Evolutionary conservation across 1,284 basidiomycete species (phyloP).

Genomic region (Afroboletus lepidellus): DNA sequence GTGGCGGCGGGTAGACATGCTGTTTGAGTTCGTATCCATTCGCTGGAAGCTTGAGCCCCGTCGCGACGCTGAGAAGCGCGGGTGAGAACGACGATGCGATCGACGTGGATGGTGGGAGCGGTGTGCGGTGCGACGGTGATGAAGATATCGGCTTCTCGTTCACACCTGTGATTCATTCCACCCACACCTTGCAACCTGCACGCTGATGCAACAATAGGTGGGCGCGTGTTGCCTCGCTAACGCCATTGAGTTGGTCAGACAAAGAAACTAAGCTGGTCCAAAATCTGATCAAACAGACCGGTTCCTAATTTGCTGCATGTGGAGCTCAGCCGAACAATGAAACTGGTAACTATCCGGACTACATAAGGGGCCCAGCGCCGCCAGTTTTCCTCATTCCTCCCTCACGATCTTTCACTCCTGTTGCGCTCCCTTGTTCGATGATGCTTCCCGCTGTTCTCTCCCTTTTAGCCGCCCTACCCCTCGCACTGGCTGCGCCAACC

Average conservation of each 20-base stretch:
- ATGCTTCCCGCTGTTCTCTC: constrained; percentile 25
- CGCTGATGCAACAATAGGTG: background rate
- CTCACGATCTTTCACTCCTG: constrained; percentile 19
- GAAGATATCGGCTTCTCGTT: background rate
- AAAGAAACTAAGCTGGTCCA: background rate
- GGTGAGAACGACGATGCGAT: background rate
- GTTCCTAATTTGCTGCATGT: background rate
- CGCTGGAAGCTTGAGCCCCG: background rate
- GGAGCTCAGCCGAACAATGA: background rate
- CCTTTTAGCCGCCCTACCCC: constrained; percentile 24
- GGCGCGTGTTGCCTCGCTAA: background rate
- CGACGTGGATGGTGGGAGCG: background rate
- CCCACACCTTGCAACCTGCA: background rate
- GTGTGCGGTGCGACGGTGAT: background rate
- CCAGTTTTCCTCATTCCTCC: background rate
- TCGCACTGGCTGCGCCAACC: constrained; percentile 30
- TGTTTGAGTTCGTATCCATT: background rate
- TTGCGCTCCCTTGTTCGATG: constrained; percentile 1
- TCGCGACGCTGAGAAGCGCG: background rate
- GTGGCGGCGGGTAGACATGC: background rate
- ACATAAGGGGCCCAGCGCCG: constrained; percentile 10
- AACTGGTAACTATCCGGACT: background rate
- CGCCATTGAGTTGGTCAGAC: background rate
- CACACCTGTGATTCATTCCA: too few species aligned
- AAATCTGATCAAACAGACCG: background rate